Evolutionary conservation across 148 eudicot genomes (phyloP).

Genomic region (Amaranthus hypochondriacus): DNA sequence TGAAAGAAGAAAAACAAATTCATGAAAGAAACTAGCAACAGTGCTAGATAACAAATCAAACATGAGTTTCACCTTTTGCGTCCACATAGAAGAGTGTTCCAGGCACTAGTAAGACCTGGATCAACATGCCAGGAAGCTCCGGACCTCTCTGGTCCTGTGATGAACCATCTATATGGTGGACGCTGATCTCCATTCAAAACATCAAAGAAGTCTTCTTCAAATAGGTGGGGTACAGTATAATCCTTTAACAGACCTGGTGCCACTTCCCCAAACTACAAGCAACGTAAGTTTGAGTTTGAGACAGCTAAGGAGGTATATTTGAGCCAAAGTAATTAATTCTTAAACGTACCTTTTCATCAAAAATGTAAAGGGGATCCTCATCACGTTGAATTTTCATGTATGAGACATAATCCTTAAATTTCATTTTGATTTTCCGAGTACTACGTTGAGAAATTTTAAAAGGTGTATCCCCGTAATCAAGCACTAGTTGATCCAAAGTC

Average conservation of each 20-base stretch:
- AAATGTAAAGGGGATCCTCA: slow-evolving; percentile 95
- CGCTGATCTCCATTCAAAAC: slow-evolving; percentile 66
- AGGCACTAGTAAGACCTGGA: slow-evolving; percentile 98
- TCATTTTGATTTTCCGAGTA: slow-evolving; percentile 56
- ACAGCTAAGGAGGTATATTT: slow-evolving; percentile 1
- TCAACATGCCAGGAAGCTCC: slow-evolving; percentile 99
- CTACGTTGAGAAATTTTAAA: slow-evolving; percentile 85
- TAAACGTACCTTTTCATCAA: slow-evolving; percentile 72
- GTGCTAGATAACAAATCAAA: not conserved
- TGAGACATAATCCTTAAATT: slow-evolving; percentile 62
- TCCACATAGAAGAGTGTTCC: slow-evolving; percentile 90
- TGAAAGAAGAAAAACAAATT: not conserved
- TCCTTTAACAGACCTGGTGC: slow-evolving; percentile 79
- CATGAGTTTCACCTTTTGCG: slow-evolving; percentile 62
- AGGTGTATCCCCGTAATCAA: slow-evolving; percentile 61
- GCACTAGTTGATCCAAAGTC: slow-evolving; percentile 61
- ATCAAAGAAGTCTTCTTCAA: slow-evolving; percentile 85
- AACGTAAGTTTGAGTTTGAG: slow-evolving; percentile 12
- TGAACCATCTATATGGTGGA: slow-evolving; percentile 90
- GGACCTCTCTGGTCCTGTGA: slow-evolving; percentile 97
- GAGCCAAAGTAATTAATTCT: not conserved
- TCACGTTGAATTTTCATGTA: slow-evolving; percentile 84
- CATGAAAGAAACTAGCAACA: slow-evolving; percentile 1
- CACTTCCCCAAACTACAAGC: slow-evolving; percentile 79
- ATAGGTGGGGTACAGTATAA: slow-evolving; percentile 82